Percentiles rank a stretch among this genome's conserved stretches.
These are phyloP conservation scores for Inga oerstediana DNA, from an alignment of 306 rosid genomes.

Conservation along the genomic window DNA sequence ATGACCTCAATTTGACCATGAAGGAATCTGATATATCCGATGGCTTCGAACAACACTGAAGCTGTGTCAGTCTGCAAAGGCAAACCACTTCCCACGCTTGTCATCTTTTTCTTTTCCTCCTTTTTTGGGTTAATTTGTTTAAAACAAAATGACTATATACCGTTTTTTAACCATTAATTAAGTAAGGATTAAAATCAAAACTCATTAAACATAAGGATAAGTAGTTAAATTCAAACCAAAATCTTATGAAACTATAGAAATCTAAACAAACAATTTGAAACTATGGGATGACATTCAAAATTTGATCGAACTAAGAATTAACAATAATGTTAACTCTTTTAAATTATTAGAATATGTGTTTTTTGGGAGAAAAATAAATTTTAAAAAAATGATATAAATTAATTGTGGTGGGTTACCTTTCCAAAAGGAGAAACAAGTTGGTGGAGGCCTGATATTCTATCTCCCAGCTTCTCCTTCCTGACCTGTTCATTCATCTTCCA, in stretches of 20 bases:
- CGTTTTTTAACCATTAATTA: too few relatives aligned
- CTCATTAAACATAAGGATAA: too few relatives aligned
- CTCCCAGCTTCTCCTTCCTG: constrained; percentile 92
- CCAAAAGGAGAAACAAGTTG: constrained; percentile 93
- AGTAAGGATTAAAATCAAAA: too few relatives aligned
- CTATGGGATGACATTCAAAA: too few relatives aligned
- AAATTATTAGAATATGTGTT: too few relatives aligned
- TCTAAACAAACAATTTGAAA: too few relatives aligned
- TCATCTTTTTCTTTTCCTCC: constrained; percentile 33
- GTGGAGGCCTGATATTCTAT: constrained; percentile 86
- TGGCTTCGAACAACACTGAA: constrained; percentile 84
- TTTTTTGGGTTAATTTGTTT: not conserved
- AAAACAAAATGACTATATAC: too few relatives aligned
- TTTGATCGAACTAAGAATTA: too few relatives aligned
- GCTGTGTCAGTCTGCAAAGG: constrained; percentile 99
- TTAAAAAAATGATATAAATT: not conserved
- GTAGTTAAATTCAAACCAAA: too few relatives aligned
- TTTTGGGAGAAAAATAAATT: too few relatives aligned
- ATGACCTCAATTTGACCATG: constrained; percentile 88
- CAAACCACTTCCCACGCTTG: constrained; percentile 30
- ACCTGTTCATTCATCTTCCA: constrained; percentile 49
- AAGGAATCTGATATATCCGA: constrained; percentile 86
- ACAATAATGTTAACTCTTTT: too few relatives aligned
- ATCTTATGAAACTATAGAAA: too few relatives aligned
- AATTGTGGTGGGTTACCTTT: constrained; percentile 55